Evolutionary conservation across 148 eudicot genomes (phyloP).

Genomic region (Linanthus parryae): DNA sequence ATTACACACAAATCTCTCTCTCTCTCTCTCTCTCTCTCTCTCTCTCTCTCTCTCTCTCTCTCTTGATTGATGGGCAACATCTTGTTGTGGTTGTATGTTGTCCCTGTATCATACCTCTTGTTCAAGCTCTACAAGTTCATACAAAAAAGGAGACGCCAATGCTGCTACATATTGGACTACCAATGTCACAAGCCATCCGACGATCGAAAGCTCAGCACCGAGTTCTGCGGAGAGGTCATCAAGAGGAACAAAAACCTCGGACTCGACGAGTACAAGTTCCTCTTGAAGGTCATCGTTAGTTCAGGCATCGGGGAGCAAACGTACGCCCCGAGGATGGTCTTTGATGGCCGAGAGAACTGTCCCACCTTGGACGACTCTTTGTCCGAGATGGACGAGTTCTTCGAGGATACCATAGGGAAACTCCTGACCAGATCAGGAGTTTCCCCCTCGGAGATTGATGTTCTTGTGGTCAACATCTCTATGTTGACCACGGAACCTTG

Average conservation of each 20-base stretch:
- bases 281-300: conserved; percentile 57
- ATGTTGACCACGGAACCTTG: conserved; percentile 61
- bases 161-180: conserved; percentile 61
- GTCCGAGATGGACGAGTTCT: conserved; percentile 69
- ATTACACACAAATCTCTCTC: neutral
- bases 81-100: conserved; percentile 17
- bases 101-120: conserved; percentile 30
- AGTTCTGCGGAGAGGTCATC: conserved; percentile 49
- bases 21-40: neutral
- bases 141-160: conserved; percentile 23
- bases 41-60: neutral
- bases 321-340: conserved; percentile 59
- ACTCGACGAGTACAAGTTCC: conserved; percentile 64
- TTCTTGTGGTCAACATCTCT: conserved; percentile 72
- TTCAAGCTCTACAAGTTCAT: conserved; percentile 19
- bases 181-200: conserved; percentile 56
- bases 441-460: conserved; percentile 48
- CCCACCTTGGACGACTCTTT: conserved; percentile 35
- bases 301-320: conserved; percentile 83
- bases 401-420: conserved; percentile 36
- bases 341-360: conserved; percentile 42
- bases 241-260: conserved; percentile 52
- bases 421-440: conserved; percentile 38
- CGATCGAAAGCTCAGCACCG: conserved; percentile 47
- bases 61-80: conserved; percentile 21